Conservation (phyloP, 2,329 filamentous ascomycete species). For the Fusarium penzigii region DNA sequence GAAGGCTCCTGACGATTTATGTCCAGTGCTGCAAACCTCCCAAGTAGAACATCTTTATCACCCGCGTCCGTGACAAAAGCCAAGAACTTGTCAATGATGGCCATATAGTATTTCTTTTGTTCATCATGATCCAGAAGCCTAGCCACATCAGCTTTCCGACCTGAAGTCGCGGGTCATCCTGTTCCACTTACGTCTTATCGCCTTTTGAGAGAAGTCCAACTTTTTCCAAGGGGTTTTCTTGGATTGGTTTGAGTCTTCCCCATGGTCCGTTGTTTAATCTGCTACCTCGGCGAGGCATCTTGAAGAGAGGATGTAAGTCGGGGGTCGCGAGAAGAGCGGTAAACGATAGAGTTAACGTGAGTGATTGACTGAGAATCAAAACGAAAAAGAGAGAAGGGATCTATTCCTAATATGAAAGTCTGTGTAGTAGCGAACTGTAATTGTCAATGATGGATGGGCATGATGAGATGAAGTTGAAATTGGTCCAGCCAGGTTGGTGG, state of each 20-base stretch:
- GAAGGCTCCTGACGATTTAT: not conserved
- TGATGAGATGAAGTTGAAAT: conserved; percentile 11
- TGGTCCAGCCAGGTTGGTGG: conserved; percentile 11
- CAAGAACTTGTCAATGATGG: conserved; percentile 87
- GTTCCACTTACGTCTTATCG: conserved; percentile 67
- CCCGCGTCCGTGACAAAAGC: conserved; percentile 78
- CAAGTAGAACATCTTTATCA: conserved; percentile 71
- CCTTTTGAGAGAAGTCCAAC: conserved; percentile 91
- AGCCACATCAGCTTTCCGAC: not conserved
- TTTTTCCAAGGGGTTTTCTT: conserved; percentile 74
- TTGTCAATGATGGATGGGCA: conserved; percentile 5
- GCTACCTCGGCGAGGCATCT: conserved; percentile 34
- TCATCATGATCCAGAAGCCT: conserved; percentile 73
- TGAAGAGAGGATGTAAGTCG: not conserved
- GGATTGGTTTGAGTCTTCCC: conserved; percentile 72
- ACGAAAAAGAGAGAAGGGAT: not conserved
- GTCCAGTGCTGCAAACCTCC: conserved; percentile 69
- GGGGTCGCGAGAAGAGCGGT: not conserved
- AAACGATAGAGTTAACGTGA: not conserved
- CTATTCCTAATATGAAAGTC: not conserved
- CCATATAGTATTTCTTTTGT: conserved; percentile 84
- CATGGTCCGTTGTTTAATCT: conserved; percentile 55
- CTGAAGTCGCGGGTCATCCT: not conserved
- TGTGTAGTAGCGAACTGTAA: not conserved
- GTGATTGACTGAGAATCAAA: not conserved